Evolutionary conservation across 805 yeast species (phyloP), one percentile per base, ranked within the genome.

Genomic region (Kodamaea kakaduensis): DNA sequence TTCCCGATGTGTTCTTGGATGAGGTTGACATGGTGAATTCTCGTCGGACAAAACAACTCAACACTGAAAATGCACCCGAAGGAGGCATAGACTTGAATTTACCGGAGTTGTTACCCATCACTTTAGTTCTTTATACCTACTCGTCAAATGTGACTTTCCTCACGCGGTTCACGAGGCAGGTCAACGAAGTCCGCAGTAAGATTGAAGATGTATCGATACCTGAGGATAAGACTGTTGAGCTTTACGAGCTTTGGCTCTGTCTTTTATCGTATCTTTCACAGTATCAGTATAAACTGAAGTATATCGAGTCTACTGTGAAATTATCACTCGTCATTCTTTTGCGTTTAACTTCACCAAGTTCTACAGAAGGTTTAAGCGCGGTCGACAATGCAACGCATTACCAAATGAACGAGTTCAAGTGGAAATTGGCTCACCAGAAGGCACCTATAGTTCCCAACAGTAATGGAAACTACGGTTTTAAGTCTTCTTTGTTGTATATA

Each of bases 351-450:
- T 39, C 48, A 3, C 31, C 32, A n/a, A 37, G 28, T 26, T 19
- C 22, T 14, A 21, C 25, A 14, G 22, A 33, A 17, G 34, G 36
- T 10, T 33, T 24, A 20, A 12, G 31, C 9, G 26, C 25, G 12
- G 17, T 27, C 3, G 43, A 44, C 8, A 32, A 40, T 7, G 25
- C 46, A 3, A 41, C 41, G 15, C 17, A 46, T 5, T 48, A 40
- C 21, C 42, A 48, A 16, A 52, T 55, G 36, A 56, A 67, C 33
- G 71, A 66, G 37, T 54, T 54, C 47, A 56, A 56, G 35, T 67
- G 69, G 68, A 67, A 67, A 43, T 44, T 67, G 26, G 62, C 68
- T 22, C 73, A 64, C 38, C 72, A 67, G 36, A 52, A 49, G 33
- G 35, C 44, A 9, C 71, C 72, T 1, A 34, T 59, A 8, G 43